Percentiles rank a stretch among this genome's conserved stretches.
Conservation (phyloP, 495 filamentous ascomycete species). For the Friedmanniomyces endolithicus region DNA sequence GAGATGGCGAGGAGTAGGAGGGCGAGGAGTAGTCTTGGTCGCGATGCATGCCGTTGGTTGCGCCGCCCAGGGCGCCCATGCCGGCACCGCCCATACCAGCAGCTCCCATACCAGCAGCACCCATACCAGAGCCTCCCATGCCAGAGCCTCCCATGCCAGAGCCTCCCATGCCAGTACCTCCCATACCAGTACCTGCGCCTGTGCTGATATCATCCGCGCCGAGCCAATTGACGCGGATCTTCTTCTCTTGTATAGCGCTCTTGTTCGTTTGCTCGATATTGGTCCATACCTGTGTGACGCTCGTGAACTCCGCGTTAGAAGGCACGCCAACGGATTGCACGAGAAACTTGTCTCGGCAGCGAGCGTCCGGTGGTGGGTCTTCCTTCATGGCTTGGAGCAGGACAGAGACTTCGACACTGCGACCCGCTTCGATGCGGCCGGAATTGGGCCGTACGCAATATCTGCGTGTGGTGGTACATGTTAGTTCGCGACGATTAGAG, state of each 20-base stretch:
- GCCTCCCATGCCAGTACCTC: constrained; percentile 27
- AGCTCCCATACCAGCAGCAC: constrained; percentile 28
- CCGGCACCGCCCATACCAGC: not conserved
- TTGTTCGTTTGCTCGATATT: constrained; percentile 66
- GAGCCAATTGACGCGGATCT: constrained; percentile 86
- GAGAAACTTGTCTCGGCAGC: constrained; percentile 95
- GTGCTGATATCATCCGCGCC: constrained; percentile 37
- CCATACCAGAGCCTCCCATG: not conserved
- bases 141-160: not conserved
- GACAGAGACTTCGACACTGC: constrained; percentile 84
- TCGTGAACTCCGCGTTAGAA: constrained; percentile 53
- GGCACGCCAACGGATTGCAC: constrained; percentile 86
- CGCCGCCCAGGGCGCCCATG: constrained; percentile 22
- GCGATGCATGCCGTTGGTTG: not conserved
- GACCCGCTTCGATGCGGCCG: constrained; percentile 78
- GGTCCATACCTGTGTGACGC: constrained; percentile 41
- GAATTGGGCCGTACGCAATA: constrained; percentile 98
- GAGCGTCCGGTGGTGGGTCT: constrained; percentile 70
- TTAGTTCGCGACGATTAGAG: not conserved
- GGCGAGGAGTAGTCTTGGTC: constrained; percentile 13
- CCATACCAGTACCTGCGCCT: too few relatives aligned
- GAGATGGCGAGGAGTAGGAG: constrained; percentile 24
- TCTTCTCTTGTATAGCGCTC: constrained; percentile 71
- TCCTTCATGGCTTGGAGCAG: constrained; percentile 96
- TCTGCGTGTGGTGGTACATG: constrained; percentile 34